Conservation (phyloP, 2,329 filamentous ascomycete species). For the Trichoderma brevicompactum region DNA sequence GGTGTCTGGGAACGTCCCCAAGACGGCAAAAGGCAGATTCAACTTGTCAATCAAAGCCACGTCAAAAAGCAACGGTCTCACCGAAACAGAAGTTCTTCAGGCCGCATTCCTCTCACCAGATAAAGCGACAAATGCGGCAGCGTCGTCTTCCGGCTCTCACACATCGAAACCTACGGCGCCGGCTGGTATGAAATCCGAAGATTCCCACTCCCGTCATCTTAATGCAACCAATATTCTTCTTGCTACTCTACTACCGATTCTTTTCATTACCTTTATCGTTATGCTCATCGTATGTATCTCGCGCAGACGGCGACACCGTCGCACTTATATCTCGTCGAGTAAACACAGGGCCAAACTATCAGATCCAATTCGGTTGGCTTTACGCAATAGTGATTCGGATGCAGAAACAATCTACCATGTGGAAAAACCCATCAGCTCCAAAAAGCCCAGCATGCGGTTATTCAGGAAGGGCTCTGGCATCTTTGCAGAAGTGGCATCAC, state of each 20-base stretch:
- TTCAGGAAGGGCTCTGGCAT: conserved; percentile 32
- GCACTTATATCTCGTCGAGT: conserved; percentile 37
- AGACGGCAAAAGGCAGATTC: conserved; percentile 40
- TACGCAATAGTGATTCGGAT: conserved; percentile 38
- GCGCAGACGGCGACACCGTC: conserved; percentile 39
- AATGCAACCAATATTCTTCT: conserved; percentile 46
- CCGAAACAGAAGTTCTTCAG: conserved; percentile 46
- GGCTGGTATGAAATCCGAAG: conserved; percentile 27
- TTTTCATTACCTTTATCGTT: conserved; percentile 42
- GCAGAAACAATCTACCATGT: conserved; percentile 35
- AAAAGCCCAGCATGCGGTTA: conserved; percentile 30
- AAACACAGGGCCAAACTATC: conserved; percentile 43
- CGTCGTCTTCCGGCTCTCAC: conserved; percentile 34
- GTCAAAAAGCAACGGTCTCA: conserved; percentile 41
- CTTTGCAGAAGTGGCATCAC: conserved; percentile 37
- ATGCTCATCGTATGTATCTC: conserved; percentile 43
- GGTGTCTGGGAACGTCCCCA: conserved; percentile 49
- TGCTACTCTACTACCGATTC: conserved; percentile 51
- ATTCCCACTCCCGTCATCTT: conserved; percentile 34
- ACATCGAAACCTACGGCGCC: conserved; percentile 35
- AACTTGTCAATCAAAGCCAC: conserved; percentile 40
- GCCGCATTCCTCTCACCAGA: conserved; percentile 42
- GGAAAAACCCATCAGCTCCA: conserved; percentile 30
- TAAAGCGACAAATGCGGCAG: conserved; percentile 35
- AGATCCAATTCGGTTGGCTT: conserved; percentile 38